Evolutionary conservation across 371 early-diverging fungal genomes (phyloP), one percentile per base, ranked within the genome.

Genomic region (Mortierella sp.): DNA sequence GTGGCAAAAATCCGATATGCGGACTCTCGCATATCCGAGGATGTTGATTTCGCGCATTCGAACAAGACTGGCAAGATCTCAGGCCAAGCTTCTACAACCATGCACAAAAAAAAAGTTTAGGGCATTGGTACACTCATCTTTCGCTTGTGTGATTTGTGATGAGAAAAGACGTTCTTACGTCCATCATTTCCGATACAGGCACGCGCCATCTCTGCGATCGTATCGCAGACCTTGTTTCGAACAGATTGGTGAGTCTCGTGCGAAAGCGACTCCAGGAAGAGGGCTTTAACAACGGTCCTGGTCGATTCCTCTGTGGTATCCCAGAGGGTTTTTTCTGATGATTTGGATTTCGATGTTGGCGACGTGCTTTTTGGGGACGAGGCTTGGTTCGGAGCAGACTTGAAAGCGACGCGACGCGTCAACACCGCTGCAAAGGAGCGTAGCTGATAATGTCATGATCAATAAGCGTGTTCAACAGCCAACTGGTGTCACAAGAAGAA

Each of bases 201-300:
- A 85, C 89, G 89, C 52, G 90, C 89, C 19, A 98, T 78, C 66
- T 97, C 97, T 18, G 96, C 82, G 64, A 96, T 90, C 26, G 95
- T 90, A 82, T 98, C 98, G 66, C 94, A 90, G 27, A 97, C 80
- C 81, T 96, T 96, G 76, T 94, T 90, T 30, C 96, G 87, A 23
- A 93, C 91, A 16, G 83, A 73, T 54, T 79, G 72, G 52, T 89
- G 91, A 19, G 83, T 72, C 72, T 96, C 98, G 28, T 82, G 84
- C 19, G 83, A 82, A 46, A 98, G 84, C 4, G 94, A 85, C 16
- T 84, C 80, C 52, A 98, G 72, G 48, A 97, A 86, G 58, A 89
- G 84, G 2, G 68, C 72, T 78, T 91, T 91, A 60, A 90, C 86
- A 48, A 81, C 81, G 38, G 74, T 67, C 24, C 91, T 86, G n/a